Evolutionary conservation across 208 protist species (phyloP), one percentile per base, ranked within the genome.

Genomic region (Entamoeba invadens): DNA sequence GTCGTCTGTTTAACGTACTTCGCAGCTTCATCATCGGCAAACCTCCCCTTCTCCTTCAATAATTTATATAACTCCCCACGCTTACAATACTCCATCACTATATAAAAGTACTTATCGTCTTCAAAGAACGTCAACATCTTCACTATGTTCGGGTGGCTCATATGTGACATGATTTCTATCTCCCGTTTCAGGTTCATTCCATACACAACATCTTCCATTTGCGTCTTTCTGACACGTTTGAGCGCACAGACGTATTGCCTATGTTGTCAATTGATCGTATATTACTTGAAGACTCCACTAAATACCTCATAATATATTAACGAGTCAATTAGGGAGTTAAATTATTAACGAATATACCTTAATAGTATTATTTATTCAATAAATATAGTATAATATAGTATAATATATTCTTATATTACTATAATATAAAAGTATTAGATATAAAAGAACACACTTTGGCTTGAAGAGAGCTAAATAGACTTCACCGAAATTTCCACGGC

Each of bases 191-290:
- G 16, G 50, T 94, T 68, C 21, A 38, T 12, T 45, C 38, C 46
- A 0, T 44, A 44, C 12, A 3, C 3, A 44, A 0, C 3, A 31
- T 46, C 25, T 94, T 91, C 31, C 25, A 94, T 18, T 8, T 94
- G 1, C 42, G 0, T 31, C 21, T 93, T 92, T 5, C 16, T 25
- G 0, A 94, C 0, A 25, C 51, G 21, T 50, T 94, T 94, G 38
- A 94, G 31, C 42, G 93, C 93, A 92, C 91, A 72, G 42, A 94
- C 51, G 44, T 91, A 94, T 12, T 92, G 2, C 16, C 35, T 68
- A 87, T 46, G n/a, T n/a, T n/a, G n/a, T n/a, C n/a, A n/a, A n/a
- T n/a, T n/a, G n/a, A n/a, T n/a, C n/a, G n/a, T n/a, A 45, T 93
- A 57, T 57, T 57, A 57, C 18, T 57, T 25, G 12, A 57, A 57